Base-by-base conservation (phyloP, 106 monocot genomes). In the Allium fistulosum region DNA sequence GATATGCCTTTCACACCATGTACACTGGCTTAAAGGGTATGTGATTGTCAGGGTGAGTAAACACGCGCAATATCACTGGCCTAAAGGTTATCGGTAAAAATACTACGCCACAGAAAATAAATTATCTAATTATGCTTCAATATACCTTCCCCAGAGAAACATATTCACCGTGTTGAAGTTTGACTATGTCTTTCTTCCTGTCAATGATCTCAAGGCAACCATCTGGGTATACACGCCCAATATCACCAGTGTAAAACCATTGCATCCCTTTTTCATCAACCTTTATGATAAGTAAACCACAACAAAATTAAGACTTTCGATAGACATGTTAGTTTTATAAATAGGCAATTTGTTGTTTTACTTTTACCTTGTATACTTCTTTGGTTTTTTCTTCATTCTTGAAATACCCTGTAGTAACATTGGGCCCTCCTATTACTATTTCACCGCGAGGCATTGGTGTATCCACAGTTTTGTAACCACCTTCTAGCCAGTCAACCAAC, bases 351-450 rank as follows among this genome's bases (percentile, higher is more conserved):
- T 37, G 37, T 4, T 37, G 37, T 37, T 37, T 37, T 37, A 37
- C 37, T 37, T 60, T 71, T 69, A 93, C 99, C 90, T 90, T 90
- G 85, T 99, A 99, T 3, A 87, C 92, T 80, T 99, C 99, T 7
- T 71, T 81, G n/a, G 93, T 93, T 85, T 99, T 99, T n/a, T 87
- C 93, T 69, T 90, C 85, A 80, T 90, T 99, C 76, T 87, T 93
- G 70, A 99, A 99, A 81, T 99, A 99, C 26, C 99, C 93, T 26
- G 81, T 52, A 63, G 93, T 93, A 9, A 99, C 99, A 82, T 81
- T 93, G 71, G 99, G 99, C 65, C 99, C 99, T 2, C 99, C 99
- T 63, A 99, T 93, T 66, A 99, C 81, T 83, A 99, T 87, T 80
- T 99, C 99, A 11, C 99, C 99, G 45, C 99, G 82, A 69, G 97